Conservation (phyloP, 176 grass and related monocot species). For the Poa pratensis region DNA sequence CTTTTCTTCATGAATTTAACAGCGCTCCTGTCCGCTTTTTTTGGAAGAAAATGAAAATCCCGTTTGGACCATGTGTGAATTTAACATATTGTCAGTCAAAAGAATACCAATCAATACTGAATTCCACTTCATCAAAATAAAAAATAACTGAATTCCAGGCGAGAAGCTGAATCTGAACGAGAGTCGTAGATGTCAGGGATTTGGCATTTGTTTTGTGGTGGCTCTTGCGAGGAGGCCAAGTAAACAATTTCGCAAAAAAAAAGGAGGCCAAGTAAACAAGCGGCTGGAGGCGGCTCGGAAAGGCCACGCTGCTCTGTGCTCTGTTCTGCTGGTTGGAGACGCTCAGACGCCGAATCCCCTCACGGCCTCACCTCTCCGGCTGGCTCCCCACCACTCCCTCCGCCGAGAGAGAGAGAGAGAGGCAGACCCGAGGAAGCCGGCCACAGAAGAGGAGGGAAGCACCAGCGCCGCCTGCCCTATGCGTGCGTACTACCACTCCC, state of each 20-base stretch:
- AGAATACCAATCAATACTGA: too few species aligned
- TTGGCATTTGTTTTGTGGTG: background rate
- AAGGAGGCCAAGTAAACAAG: background rate
- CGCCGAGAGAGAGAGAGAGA: background rate
- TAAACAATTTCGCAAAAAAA: too few species aligned
- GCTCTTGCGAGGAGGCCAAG: constrained; percentile 9
- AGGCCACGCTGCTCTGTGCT: background rate
- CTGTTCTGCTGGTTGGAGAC: background rate
- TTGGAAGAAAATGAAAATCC: background rate
- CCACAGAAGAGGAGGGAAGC: background rate
- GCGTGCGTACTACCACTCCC: background rate
- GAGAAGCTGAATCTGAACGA: background rate
- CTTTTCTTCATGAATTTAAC: background rate
- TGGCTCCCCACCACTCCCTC: background rate
- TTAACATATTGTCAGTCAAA: too few species aligned
- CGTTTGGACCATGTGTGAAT: too few species aligned
- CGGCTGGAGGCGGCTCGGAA: constrained; percentile 36
- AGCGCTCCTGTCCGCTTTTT: background rate
- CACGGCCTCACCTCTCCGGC: background rate
- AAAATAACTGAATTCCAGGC: background rate
- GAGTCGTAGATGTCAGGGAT: background rate
- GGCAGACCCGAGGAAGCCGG: background rate
- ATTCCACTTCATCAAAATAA: too few species aligned
- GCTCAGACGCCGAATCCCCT: background rate
- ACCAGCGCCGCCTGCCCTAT: background rate